Percentiles rank a stretch among this genome's conserved stretches.
Conservation (phyloP, 345 rosid species). For the Citrus maxima region DNA sequence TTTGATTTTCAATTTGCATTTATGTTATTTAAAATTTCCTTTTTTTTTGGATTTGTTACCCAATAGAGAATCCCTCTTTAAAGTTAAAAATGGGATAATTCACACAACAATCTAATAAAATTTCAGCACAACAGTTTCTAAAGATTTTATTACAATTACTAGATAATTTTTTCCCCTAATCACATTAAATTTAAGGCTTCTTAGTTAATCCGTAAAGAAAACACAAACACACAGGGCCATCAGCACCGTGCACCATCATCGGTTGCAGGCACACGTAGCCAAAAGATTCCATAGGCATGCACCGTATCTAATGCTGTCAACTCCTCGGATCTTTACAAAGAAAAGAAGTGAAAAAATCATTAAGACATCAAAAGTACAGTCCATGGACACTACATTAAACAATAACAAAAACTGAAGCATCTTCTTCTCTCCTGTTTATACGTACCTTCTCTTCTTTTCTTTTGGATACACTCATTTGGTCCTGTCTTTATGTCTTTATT, state of each 20-base stretch:
- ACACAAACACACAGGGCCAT: background rate
- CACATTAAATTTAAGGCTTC: no score
- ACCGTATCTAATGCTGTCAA: constrained; percentile 24
- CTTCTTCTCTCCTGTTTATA: background rate
- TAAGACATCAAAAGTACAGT: background rate
- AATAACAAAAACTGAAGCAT: background rate
- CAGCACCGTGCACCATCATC: background rate
- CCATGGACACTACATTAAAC: background rate
- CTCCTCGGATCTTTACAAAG: constrained; percentile 20
- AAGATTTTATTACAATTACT: no score
- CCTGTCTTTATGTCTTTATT: constrained; percentile 10
- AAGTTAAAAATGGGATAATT: no score
- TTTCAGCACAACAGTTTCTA: no score
- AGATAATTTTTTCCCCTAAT: no score
- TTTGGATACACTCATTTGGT: constrained; percentile 19
- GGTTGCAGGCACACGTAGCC: constrained; percentile 11
- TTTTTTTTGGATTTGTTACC: background rate
- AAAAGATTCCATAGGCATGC: constrained; percentile 12
- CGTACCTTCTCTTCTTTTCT: background rate
- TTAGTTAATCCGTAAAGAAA: no score
- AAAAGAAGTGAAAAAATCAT: background rate
- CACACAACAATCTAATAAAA: no score
- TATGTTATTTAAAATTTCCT: background rate
- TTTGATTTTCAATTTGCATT: background rate
- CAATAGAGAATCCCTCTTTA: background rate